Evolutionary conservation across 1,284 basidiomycete genomes (phyloP).

Genomic region (Irpex lacteus): DNA sequence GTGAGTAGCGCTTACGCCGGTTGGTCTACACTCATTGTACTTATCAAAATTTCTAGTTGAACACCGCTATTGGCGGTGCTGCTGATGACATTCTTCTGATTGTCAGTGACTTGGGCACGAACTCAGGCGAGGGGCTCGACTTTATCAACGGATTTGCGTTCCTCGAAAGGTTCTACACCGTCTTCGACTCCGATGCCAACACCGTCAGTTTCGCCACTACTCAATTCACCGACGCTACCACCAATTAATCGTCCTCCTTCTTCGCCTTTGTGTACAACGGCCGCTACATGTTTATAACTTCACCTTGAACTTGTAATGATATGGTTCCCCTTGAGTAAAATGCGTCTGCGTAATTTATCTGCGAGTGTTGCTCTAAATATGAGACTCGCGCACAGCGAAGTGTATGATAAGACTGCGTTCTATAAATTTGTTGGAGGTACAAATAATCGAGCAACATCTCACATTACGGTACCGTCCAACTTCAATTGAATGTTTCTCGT

Average conservation of each 20-base stretch:
- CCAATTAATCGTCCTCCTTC: background rate
- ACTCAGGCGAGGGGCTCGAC: conserved; percentile 24
- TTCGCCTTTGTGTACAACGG: too few species aligned
- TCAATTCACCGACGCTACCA: conserved; percentile 5
- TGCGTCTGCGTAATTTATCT: too few species aligned
- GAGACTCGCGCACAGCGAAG: too few species aligned
- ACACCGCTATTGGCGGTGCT: conserved; percentile 27
- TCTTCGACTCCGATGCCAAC: conserved; percentile 50
- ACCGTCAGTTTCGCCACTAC: conserved; percentile 39
- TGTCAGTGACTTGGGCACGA: conserved; percentile 23
- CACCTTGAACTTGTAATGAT: too few species aligned
- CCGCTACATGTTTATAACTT: too few species aligned
- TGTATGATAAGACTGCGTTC: too few species aligned
- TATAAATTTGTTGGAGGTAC: too few species aligned
- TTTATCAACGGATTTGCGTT: conserved; percentile 31
- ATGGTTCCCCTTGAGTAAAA: too few species aligned
- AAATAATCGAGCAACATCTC: too few species aligned
- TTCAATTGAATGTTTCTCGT: too few species aligned
- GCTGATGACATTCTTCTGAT: conserved; percentile 26
- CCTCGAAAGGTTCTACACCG: conserved; percentile 62
- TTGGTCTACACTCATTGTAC: background rate
- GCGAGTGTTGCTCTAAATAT: too few species aligned
- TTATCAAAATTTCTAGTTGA: conserved; percentile 19
- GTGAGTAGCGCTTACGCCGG: conserved; percentile 6
- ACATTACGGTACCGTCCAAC: too few species aligned